A percentile compares a stretch with the other conserved stretches of the same genome.
These are phyloP conservation scores for Amanita phalloides DNA, from an alignment of 768 basidiomycete genomes.

Conservation along the genomic window DNA sequence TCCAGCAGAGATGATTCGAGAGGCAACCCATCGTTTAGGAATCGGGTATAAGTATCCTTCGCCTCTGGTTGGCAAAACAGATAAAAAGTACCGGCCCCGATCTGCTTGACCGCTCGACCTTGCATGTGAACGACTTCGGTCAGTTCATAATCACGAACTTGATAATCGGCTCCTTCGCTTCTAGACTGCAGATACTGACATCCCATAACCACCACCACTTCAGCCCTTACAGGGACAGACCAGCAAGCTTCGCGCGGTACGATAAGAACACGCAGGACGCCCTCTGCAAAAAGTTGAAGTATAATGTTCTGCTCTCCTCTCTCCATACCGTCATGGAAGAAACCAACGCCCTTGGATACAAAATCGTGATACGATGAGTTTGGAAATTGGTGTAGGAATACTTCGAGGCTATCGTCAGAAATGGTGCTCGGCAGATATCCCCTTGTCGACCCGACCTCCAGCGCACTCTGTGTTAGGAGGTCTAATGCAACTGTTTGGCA, in stretches of 20 bases:
- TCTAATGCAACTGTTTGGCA: constrained; percentile 69
- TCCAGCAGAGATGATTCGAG: constrained; percentile 72
- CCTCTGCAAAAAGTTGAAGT: constrained; percentile 74
- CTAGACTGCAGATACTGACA: constrained; percentile 69
- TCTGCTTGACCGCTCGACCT: constrained; percentile 64
- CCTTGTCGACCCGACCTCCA: constrained; percentile 54
- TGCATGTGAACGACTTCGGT: constrained; percentile 89
- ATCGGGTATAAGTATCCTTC: constrained; percentile 69
- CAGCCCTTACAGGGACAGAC: constrained; percentile 78
- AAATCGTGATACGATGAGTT: constrained; percentile 60
- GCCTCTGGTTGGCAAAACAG: constrained; percentile 87
- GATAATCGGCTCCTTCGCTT: constrained; percentile 41
- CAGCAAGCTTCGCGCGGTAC: constrained; percentile 80
- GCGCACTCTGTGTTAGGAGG: constrained; percentile 78
- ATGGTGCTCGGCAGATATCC: constrained; percentile 54
- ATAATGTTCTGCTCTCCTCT: constrained; percentile 60
- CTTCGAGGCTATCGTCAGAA: constrained; percentile 45
- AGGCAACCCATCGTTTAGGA: constrained; percentile 82
- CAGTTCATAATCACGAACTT: constrained; percentile 70
- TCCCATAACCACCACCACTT: constrained; percentile 81
- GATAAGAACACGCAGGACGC: constrained; percentile 70
- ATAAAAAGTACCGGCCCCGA: constrained; percentile 55
- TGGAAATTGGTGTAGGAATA: constrained; percentile 44
- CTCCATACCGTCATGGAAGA: constrained; percentile 69
- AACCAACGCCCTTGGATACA: constrained; percentile 76